Conservation (phyloP, 2,329 filamentous ascomycete species). For the Chaetomium sp. region DNA sequence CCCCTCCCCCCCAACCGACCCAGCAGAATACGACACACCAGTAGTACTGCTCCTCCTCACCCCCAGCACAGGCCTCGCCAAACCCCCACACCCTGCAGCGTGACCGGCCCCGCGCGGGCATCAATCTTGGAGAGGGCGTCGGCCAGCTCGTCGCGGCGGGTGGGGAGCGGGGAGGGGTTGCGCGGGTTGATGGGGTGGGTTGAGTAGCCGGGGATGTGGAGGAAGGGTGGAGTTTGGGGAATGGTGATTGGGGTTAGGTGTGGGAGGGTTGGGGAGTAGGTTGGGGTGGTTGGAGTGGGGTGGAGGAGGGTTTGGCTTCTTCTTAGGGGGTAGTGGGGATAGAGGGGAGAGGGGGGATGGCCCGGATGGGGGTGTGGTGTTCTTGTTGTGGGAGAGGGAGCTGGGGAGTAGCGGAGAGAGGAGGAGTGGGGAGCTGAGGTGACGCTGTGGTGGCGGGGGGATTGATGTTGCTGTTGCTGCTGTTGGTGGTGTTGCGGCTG, state of each 20-base stretch:
- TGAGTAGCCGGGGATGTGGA: constrained; percentile 11
- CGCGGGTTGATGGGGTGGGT: constrained; percentile 6
- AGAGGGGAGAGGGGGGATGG: not conserved
- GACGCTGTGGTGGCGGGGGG: not conserved
- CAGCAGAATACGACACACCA: too few relatives aligned
- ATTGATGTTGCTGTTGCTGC: not conserved
- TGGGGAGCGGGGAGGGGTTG: not conserved
- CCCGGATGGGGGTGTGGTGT: not conserved
- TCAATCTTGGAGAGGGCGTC: constrained; percentile 18
- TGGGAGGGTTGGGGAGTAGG: too few relatives aligned
- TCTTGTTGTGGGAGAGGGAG: not conserved
- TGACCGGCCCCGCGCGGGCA: not conserved
- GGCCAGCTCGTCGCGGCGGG: constrained; percentile 20
- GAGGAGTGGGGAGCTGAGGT: not conserved
- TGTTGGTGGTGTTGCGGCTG: not conserved
- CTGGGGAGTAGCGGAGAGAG: not conserved
- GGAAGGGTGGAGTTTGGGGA: not conserved
- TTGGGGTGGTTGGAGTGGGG: not conserved
- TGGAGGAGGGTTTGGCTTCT: not conserved
- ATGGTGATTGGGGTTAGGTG: not conserved
- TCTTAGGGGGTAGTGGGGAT: not conserved
- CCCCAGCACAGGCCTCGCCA: constrained; percentile 15
- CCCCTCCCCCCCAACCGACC: not conserved
- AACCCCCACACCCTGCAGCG: constrained; percentile 18
- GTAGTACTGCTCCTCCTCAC: not conserved